Evolutionary conservation across 306 rosid genomes (phyloP).

Genomic region (Macrotyloma uniflorum): DNA sequence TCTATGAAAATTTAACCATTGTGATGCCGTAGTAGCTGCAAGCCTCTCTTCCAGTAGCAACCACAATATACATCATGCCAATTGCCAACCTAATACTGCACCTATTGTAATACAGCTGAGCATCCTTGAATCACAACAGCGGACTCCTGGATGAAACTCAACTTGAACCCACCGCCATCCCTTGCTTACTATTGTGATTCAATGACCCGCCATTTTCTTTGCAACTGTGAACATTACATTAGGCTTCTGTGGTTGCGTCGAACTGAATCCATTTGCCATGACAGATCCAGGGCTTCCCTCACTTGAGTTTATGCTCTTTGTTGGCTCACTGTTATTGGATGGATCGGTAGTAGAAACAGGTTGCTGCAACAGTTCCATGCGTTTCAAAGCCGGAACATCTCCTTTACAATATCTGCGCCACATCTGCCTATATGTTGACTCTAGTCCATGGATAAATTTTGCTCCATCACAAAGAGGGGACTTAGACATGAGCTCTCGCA

Average conservation of each 20-base stretch:
- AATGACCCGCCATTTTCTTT: constrained; percentile 72
- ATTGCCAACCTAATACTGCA: constrained; percentile 36
- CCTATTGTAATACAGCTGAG: constrained; percentile 40
- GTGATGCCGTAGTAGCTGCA: constrained; percentile 32
- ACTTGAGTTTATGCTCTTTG: constrained; percentile 31
- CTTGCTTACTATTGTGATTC: constrained; percentile 47
- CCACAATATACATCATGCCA: constrained; percentile 43
- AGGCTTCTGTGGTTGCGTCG: constrained; percentile 39
- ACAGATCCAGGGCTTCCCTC: constrained; percentile 57
- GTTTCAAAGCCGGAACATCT: constrained; percentile 81
- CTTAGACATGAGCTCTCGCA: constrained; percentile 81
- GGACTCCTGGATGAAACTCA: constrained; percentile 41
- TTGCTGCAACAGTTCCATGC: constrained; percentile 56
- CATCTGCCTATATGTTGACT: constrained; percentile 72
- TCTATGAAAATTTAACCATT: constrained; percentile 34
- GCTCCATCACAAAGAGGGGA: constrained; percentile 89
- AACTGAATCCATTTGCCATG: constrained; percentile 64
- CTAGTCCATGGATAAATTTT: constrained; percentile 68
- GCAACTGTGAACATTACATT: constrained; percentile 23
- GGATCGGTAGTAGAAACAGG: constrained; percentile 43
- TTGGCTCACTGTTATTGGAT: constrained; percentile 40
- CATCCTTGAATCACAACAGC: constrained; percentile 37
- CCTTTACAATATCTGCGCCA: constrained; percentile 93
- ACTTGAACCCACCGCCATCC: constrained; percentile 42
- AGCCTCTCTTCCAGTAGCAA: constrained; percentile 41